phyloP scores from a whole-genome alignment of 257 asterid genomes.

The Striga asiatica region DNA sequence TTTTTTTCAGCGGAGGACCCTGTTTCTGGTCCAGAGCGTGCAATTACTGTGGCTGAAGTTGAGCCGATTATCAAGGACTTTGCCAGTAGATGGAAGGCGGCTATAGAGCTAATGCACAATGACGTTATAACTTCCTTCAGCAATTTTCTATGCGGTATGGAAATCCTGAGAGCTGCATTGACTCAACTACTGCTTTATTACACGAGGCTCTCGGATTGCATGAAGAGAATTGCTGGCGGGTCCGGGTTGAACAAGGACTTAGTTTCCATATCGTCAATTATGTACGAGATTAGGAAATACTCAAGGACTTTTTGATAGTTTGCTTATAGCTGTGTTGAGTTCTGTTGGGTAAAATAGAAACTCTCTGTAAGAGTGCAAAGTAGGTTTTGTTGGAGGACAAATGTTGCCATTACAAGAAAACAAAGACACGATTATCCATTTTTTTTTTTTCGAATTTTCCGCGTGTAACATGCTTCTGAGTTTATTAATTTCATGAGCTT shows the following conservation, averaged over 20 bases:
- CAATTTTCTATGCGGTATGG: constrained; percentile 94
- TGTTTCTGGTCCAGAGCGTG: constrained; percentile 46
- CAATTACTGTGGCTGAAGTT: constrained; percentile 58
- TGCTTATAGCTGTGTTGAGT: too few species aligned
- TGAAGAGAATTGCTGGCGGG: constrained; percentile 70
- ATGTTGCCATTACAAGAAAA: not conserved
- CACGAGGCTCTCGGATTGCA: constrained; percentile 87
- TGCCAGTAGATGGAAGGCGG: constrained; percentile 86
- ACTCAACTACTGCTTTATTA: constrained; percentile 88
- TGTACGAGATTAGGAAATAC: constrained; percentile 88
- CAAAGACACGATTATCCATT: too few species aligned
- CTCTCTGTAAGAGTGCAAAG: not conserved
- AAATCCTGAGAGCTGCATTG: constrained; percentile 86
- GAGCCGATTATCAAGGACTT: constrained; percentile 93
- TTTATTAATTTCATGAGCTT: too few species aligned
- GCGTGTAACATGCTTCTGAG: not conserved
- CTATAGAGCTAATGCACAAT: constrained; percentile 94
- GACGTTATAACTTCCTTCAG: constrained; percentile 89
- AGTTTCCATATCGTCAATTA: constrained; percentile 82
- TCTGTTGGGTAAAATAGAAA: too few species aligned
- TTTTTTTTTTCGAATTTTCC: too few species aligned
- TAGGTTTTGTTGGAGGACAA: not conserved
- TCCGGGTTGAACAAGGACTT: constrained; percentile 85
- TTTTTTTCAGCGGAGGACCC: constrained; percentile 63
- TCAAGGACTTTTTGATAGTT: constrained; percentile 62